A percentile compares a stretch with the other conserved stretches of the same genome.
Evolutionary conservation across 176 grass and related monocot species (phyloP).

Genomic region (Ananas comosus): DNA sequence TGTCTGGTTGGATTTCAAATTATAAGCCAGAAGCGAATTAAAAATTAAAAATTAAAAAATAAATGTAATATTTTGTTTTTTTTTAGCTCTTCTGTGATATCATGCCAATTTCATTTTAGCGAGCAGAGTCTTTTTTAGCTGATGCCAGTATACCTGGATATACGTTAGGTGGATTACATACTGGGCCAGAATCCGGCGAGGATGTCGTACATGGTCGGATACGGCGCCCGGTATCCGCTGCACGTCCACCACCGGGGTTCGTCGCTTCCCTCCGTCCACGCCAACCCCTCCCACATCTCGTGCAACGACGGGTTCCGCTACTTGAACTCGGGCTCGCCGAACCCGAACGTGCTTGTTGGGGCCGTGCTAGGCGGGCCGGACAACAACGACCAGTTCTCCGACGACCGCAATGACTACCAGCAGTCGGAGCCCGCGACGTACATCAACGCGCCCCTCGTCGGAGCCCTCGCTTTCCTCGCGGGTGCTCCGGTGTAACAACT

Average conservation of each 20-base stretch:
- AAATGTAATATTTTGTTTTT: too few species aligned
- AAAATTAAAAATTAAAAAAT: too few species aligned
- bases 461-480: slow-evolving; percentile 67
- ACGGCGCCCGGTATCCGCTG: slow-evolving; percentile 32
- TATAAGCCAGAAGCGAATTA: too few species aligned
- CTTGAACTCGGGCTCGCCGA: slow-evolving; percentile 41
- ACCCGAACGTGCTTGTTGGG: slow-evolving; percentile 59
- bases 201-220: slow-evolving; percentile 87
- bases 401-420: slow-evolving; percentile 58
- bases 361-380: slow-evolving; percentile 63
- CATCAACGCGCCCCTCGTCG: slow-evolving; percentile 88
- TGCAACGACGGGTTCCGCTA: slow-evolving; percentile 73
- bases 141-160: not conserved
- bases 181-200: slow-evolving; percentile 65
- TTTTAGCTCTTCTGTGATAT: too few species aligned
- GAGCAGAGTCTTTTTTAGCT: not conserved
- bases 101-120: too few species aligned
- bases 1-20: too few species aligned
- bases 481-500: slow-evolving; percentile 17
- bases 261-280: slow-evolving; percentile 48
- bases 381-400: slow-evolving; percentile 43
- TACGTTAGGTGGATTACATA: slow-evolving; percentile 62
- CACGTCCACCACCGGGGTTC: slow-evolving; percentile 62
- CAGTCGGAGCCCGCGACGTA: slow-evolving; percentile 79
- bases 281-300: slow-evolving; percentile 27